phyloP scores from a whole-genome alignment of 495 filamentous ascomycete species.

The Aspergillus olivimuriae region DNA sequence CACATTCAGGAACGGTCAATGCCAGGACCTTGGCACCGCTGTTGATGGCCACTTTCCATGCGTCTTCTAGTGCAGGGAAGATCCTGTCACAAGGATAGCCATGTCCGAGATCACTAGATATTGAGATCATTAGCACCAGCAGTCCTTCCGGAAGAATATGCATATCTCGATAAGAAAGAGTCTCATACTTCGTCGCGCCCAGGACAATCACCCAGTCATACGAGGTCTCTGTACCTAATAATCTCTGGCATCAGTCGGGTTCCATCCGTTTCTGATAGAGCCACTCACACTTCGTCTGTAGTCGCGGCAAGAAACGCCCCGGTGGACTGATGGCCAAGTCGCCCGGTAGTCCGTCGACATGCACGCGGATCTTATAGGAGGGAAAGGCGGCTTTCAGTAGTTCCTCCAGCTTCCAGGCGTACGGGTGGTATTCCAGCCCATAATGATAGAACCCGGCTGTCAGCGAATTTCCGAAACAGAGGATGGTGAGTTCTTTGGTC shows the following conservation, averaged over 20 bases:
- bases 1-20: conserved; percentile 53
- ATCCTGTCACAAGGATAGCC: conserved; percentile 23
- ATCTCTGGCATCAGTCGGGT: not conserved
- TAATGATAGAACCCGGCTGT: conserved; percentile 47
- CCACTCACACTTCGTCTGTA: conserved; percentile 35
- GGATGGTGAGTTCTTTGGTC: conserved; percentile 25
- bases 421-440: conserved; percentile 45
- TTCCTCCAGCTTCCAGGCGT: conserved; percentile 29
- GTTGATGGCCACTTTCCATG: conserved; percentile 42
- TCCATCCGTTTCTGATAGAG: conserved; percentile 5
- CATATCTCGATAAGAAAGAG: conserved; percentile 5
- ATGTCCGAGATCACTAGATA: conserved; percentile 37
- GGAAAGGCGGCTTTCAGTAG: conserved; percentile 13
- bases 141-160: not conserved
- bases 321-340: conserved; percentile 38
- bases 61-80: conserved; percentile 33
- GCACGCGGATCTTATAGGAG: conserved; percentile 13
- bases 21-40: conserved; percentile 49
- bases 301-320: conserved; percentile 38
- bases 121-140: not conserved
- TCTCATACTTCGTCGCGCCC: conserved; percentile 52
- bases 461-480: conserved; percentile 47
- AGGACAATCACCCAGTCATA: conserved; percentile 43
- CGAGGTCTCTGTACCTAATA: conserved; percentile 2
- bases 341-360: conserved; percentile 43